phyloP scores from a whole-genome alignment of 208 protist species.

The Wallacemonas rigidus region DNA sequence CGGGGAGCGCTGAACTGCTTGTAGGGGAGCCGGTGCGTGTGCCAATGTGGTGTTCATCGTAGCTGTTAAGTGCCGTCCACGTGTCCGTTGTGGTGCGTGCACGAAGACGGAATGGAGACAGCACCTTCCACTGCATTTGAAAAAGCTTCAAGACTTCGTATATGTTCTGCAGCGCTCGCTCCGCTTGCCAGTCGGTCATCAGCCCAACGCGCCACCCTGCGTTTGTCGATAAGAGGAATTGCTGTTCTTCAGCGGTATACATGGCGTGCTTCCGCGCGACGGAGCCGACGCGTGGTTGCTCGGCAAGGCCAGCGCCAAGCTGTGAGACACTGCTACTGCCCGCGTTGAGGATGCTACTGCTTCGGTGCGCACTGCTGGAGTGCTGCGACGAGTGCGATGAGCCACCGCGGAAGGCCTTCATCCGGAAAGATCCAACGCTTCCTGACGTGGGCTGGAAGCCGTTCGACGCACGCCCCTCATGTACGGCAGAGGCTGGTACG shows the following conservation, averaged over 20 bases:
- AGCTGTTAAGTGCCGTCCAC: constrained; percentile 41
- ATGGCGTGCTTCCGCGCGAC: constrained; percentile 72
- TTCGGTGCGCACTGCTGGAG: constrained; percentile 26
- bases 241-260: constrained; percentile 78
- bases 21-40: not conserved
- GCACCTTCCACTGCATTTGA: constrained; percentile 87
- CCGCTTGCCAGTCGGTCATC: constrained; percentile 79
- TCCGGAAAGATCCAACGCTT: constrained; percentile 48
- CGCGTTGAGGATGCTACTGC: constrained; percentile 19
- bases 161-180: constrained; percentile 45
- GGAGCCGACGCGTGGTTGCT: constrained; percentile 74
- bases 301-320: constrained; percentile 40
- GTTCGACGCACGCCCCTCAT: constrained; percentile 23
- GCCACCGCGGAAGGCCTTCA: constrained; percentile 31
- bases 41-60: not conserved
- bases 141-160: constrained; percentile 64
- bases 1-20: not conserved
- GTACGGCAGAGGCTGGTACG: constrained; percentile 62
- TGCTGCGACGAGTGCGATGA: constrained; percentile 19
- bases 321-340: constrained; percentile 30
- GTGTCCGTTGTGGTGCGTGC: constrained; percentile 60
- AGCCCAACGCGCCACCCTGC: constrained; percentile 88
- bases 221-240: constrained; percentile 83
- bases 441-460: not conserved
- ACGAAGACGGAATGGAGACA: constrained; percentile 70